Percentiles rank a stretch among this genome's conserved stretches.
phyloP scores from a whole-genome alignment of 805 yeast species.

The Wickerhamomyces tratensis region DNA sequence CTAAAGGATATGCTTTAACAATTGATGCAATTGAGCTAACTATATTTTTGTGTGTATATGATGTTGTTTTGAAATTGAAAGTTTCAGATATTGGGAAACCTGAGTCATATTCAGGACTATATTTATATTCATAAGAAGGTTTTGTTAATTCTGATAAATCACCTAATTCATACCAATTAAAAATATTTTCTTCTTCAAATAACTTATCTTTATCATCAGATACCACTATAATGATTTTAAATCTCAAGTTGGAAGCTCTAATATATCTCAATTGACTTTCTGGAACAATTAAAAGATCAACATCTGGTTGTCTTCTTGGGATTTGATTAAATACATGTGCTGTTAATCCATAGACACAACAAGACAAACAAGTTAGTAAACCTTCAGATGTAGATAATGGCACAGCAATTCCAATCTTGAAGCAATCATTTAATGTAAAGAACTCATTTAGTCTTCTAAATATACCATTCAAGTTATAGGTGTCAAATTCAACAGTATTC shows the following conservation, averaged over 20 bases:
- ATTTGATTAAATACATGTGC: constrained; percentile 29
- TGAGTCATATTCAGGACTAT: constrained; percentile 20
- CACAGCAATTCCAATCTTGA: constrained; percentile 20
- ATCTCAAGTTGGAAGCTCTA: constrained; percentile 18
- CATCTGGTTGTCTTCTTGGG: constrained; percentile 16
- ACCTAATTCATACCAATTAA: constrained; percentile 18
- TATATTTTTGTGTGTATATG: constrained; percentile 41
- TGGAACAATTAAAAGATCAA: constrained; percentile 23
- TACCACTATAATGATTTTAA: constrained; percentile 23
- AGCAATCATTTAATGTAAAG: constrained; percentile 8
- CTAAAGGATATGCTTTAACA: constrained; percentile 24
- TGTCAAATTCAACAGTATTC: constrained; percentile 4
- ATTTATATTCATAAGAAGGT: constrained; percentile 15
- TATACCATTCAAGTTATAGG: constrained; percentile 20
- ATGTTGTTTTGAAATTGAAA: constrained; percentile 17
- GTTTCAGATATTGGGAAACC: constrained; percentile 25
- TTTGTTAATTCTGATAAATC: constrained; percentile 3
- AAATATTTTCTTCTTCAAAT: constrained; percentile 5
- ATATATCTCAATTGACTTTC: constrained; percentile 13
- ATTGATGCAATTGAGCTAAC: constrained; percentile 45
- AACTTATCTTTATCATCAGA: constrained; percentile 7
- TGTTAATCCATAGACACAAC: constrained; percentile 31
- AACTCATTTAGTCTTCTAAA: constrained; percentile 16
- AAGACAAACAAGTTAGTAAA: constrained; percentile 31
- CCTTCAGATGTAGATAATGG: constrained; percentile 22